Percentiles rank a stretch among this genome's conserved stretches.
These are phyloP conservation scores for Casuarina glauca DNA, from an alignment of 306 rosid genomes.

Conservation along the genomic window DNA sequence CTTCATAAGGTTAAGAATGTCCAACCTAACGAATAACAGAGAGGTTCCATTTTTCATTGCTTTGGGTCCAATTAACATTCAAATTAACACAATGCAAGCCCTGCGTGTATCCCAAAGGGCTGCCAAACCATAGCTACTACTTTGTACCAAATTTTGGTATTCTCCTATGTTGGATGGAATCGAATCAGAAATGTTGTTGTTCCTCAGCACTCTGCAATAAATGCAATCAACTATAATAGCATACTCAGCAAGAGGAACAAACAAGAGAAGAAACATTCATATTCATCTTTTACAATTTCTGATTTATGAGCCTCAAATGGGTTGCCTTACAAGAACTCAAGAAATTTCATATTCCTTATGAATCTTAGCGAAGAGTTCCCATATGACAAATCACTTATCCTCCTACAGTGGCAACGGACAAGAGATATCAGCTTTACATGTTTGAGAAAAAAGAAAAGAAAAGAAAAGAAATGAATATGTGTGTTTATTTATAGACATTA, in stretches of 20 bases:
- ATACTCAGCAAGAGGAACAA: conserved; percentile 13
- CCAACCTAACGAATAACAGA: not conserved
- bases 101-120: not conserved
- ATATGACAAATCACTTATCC: conserved; percentile 60
- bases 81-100: not conserved
- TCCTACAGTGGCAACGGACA: conserved; percentile 40
- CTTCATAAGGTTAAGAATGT: not conserved
- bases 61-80: not conserved
- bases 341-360: conserved; percentile 62
- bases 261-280: not conserved
- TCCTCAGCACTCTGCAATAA: conserved; percentile 66
- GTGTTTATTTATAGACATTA: too few species aligned
- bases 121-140: conserved; percentile 25
- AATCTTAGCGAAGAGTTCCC: conserved; percentile 71
- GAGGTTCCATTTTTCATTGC: not conserved
- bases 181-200: conserved; percentile 62
- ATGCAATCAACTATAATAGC: conserved; percentile 16
- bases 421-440: too few species aligned
- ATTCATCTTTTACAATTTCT: not conserved
- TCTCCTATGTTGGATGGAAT: conserved; percentile 72
- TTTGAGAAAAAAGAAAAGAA: too few species aligned
- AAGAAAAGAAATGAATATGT: too few species aligned
- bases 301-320: conserved; percentile 1
- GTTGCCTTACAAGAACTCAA: conserved; percentile 51
- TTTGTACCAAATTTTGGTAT: conserved; percentile 41